Percentiles rank a stretch among this genome's conserved stretches.
Conservation (phyloP, 2,329 filamentous ascomycete genomes). For the Aspergillus quadrilineatus region DNA sequence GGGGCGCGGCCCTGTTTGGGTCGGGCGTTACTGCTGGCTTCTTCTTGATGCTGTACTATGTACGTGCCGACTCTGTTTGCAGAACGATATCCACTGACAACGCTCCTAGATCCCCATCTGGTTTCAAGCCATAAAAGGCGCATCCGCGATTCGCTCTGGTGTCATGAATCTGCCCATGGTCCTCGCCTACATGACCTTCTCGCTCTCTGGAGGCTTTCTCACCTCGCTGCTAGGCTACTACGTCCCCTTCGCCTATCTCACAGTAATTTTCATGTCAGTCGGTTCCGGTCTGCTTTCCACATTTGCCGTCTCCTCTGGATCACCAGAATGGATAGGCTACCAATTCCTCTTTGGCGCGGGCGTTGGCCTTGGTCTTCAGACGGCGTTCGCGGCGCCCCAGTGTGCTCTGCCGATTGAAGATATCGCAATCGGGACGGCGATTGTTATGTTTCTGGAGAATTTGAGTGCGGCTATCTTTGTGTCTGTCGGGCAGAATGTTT, state of each 20-base stretch:
- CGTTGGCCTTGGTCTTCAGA: constrained; percentile 12
- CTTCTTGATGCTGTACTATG: constrained; percentile 15
- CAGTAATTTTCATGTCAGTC: constrained; percentile 4
- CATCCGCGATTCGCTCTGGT: constrained; percentile 4
- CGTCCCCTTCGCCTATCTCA: constrained; percentile 5
- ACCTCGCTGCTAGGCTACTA: constrained; percentile 11
- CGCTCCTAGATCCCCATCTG: constrained; percentile 12
- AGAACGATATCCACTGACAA: too few species aligned
- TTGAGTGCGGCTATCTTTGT: constrained; percentile 9
- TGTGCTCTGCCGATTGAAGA: constrained; percentile 6
- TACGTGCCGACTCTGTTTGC: background rate
- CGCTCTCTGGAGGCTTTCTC: constrained; percentile 1
- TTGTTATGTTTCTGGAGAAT: constrained; percentile 15
- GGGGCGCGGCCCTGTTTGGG: constrained; percentile 5
- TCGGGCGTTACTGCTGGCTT: constrained; percentile 2
- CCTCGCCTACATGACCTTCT: constrained; percentile 3
- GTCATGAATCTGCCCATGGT: constrained; percentile 14
- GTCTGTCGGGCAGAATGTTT: constrained; percentile 18
- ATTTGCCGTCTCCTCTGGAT: background rate
- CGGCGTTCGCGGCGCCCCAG: constrained; percentile 4
- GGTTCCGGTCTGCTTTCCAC: constrained; percentile 9
- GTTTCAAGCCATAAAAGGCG: constrained; percentile 16
- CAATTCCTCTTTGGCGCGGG: constrained; percentile 15
- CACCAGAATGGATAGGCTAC: constrained; percentile 16
- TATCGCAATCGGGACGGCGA: constrained; percentile 9